Evolutionary conservation across 257 asterid genomes (phyloP).

Genomic region (Scutellaria galericulata): DNA sequence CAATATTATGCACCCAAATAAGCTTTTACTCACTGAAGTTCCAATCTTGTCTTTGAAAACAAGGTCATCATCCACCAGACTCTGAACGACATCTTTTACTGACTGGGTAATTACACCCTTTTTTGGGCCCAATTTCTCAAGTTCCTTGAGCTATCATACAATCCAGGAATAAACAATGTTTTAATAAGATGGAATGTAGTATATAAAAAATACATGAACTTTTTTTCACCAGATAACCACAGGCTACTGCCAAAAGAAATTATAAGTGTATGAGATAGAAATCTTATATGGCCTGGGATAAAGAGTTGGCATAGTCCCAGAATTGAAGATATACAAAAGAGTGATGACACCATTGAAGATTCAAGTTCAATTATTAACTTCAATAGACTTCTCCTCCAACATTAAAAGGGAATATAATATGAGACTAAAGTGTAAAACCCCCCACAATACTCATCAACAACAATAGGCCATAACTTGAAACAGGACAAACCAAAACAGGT

Average conservation of each 20-base stretch:
- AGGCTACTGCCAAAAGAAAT: neutral
- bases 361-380: constrained; percentile 12
- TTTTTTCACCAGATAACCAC: constrained; percentile 20
- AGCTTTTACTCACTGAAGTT: constrained; percentile 78
- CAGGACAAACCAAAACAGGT: constrained; percentile 6
- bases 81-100: constrained; percentile 91
- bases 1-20: constrained; percentile 27
- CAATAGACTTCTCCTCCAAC: constrained; percentile 24
- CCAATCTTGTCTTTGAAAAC: constrained; percentile 97
- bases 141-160: constrained; percentile 79
- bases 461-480: constrained; percentile 20
- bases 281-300: constrained; percentile 4
- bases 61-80: constrained; percentile 93
- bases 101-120: constrained; percentile 94
- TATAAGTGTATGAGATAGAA: constrained; percentile 5
- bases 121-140: constrained; percentile 92
- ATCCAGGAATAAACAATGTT: constrained; percentile 28
- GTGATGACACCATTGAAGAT: neutral
- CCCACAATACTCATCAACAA: constrained; percentile 13
- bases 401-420: neutral
- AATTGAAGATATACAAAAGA: constrained; percentile 1
- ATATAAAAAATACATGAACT: neutral
- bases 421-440: constrained; percentile 4
- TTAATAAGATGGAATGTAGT: constrained; percentile 10
- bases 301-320: neutral